Evolutionary conservation across 495 filamentous ascomycete species (phyloP).

Genomic region (Lichenothelia convexa): DNA sequence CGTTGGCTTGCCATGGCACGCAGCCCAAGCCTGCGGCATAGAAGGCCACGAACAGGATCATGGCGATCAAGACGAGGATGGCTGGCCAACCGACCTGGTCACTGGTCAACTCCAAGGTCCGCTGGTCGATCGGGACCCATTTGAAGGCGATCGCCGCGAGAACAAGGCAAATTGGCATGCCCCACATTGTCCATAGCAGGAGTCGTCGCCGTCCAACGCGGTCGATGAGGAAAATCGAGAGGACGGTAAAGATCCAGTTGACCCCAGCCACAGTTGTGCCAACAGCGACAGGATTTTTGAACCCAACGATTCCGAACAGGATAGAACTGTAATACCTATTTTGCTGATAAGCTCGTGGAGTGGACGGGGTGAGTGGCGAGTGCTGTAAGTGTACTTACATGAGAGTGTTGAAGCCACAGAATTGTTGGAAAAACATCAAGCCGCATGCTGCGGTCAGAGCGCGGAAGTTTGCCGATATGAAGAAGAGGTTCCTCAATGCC

Average conservation of each 20-base stretch:
- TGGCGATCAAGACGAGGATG: conserved; percentile 44
- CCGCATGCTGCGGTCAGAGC: conserved; percentile 71
- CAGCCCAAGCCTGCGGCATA: conserved; percentile 83
- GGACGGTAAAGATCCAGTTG: conserved; percentile 56
- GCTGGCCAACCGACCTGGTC: conserved; percentile 20
- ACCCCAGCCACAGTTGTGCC: conserved; percentile 48
- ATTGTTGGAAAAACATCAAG: conserved; percentile 73
- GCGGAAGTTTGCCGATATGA: conserved; percentile 37
- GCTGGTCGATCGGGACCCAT: conserved; percentile 29
- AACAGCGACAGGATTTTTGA: too few species aligned
- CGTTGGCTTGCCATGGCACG: conserved; percentile 85
- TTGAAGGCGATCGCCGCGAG: conserved; percentile 34
- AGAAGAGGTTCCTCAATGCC: conserved; percentile 22
- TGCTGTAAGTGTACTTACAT: conserved; percentile 29
- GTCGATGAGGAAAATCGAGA: conserved; percentile 54
- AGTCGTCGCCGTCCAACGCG: conserved; percentile 43
- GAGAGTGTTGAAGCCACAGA: conserved; percentile 90
- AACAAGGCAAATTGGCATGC: conserved; percentile 54
- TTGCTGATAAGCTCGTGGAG: too few species aligned
- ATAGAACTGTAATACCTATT: background rate
- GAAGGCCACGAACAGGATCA: conserved; percentile 66
- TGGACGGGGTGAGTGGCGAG: too few species aligned
- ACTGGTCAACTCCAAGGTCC: conserved; percentile 12
- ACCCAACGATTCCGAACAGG: too few species aligned
- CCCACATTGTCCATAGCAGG: conserved; percentile 50